Evolutionary conservation across 352 stramenopile species (phyloP).

Genomic region (Ophiocytium majus): DNA sequence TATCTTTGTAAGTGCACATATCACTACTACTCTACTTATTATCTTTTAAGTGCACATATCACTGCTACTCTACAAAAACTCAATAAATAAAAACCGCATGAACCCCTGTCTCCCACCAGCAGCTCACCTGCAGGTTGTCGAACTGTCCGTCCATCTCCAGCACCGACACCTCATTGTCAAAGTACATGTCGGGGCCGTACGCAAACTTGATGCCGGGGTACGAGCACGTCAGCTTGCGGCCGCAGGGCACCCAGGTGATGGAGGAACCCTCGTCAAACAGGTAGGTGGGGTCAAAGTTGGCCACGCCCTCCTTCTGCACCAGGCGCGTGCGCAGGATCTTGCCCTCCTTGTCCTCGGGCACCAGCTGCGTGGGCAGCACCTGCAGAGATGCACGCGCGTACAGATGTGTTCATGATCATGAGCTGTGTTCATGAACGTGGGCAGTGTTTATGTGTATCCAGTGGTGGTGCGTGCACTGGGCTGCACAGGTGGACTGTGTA

Average conservation of each 20-base stretch:
- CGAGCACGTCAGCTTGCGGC: slow-evolving; percentile 67
- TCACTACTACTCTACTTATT: too few relatives aligned
- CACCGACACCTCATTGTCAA: slow-evolving; percentile 68
- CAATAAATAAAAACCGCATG: too few relatives aligned
- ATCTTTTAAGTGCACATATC: too few relatives aligned
- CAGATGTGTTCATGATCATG: too few relatives aligned
- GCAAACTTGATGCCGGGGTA: slow-evolving; percentile 74
- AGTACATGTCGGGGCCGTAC: slow-evolving; percentile 71
- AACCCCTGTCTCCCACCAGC: background rate
- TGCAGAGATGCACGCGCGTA: too few relatives aligned
- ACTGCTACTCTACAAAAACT: too few relatives aligned
- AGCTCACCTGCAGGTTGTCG: slow-evolving; percentile 66
- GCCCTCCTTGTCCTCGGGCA: slow-evolving; percentile 67
- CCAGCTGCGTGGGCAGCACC: slow-evolving; percentile 73
- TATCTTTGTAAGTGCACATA: too few relatives aligned
- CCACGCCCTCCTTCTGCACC: slow-evolving; percentile 73
- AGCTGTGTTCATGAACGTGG: too few relatives aligned
- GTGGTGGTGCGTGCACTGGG: too few relatives aligned
- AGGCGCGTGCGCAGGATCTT: slow-evolving; percentile 74
- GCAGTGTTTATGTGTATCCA: too few relatives aligned
- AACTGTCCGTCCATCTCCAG: slow-evolving; percentile 78
- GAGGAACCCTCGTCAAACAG: slow-evolving; percentile 75
- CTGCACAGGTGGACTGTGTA: too few relatives aligned
- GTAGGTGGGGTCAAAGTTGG: slow-evolving; percentile 71
- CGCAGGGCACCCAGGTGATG: slow-evolving; percentile 69